A percentile compares a stretch with the other conserved stretches of the same genome.
Conservation (phyloP, 306 rosid genomes). For the Prosopis cineraria region DNA sequence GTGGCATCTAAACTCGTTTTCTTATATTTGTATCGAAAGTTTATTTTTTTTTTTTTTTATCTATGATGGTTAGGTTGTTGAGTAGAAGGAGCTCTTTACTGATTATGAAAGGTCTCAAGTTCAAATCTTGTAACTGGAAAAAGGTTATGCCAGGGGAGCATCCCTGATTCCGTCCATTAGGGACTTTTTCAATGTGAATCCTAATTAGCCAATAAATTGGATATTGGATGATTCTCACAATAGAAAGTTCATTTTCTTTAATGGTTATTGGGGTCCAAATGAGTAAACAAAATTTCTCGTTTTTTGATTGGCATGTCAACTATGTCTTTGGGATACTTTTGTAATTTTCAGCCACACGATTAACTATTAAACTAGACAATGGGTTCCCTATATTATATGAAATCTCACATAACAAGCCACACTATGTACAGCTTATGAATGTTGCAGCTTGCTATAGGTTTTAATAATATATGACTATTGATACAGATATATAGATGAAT, state of each 20-base stretch:
- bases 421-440: background rate
- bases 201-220: too few species aligned
- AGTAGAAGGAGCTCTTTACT: background rate
- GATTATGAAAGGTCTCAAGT: background rate
- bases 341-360: background rate
- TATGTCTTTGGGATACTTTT: background rate
- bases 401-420: background rate
- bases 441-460: background rate
- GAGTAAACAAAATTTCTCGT: background rate
- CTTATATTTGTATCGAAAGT: background rate
- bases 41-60: background rate
- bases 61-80: background rate
- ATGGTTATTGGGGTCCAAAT: background rate
- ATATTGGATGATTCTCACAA: background rate
- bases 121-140: background rate
- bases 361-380: background rate
- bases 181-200: background rate
- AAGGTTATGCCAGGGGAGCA: background rate
- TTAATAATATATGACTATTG: background rate
- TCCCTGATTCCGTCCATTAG: background rate
- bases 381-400: background rate
- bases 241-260: background rate
- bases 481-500: background rate
- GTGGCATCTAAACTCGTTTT: conserved; percentile 11
- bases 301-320: background rate